Evolutionary conservation across 768 basidiomycete genomes (phyloP).

Genomic region (Leccinellum luteum): DNA sequence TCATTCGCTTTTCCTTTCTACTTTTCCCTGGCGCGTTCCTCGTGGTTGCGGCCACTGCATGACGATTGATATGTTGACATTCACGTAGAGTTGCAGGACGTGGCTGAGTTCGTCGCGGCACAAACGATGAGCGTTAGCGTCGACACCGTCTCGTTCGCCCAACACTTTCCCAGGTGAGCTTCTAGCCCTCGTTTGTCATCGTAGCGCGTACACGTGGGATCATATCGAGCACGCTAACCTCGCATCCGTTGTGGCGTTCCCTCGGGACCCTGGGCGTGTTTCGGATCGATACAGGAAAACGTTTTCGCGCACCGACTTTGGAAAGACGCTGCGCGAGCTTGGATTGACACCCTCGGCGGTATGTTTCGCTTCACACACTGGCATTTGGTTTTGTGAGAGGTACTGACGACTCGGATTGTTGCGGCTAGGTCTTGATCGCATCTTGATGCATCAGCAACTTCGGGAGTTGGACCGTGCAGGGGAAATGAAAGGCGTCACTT

Average conservation of each 20-base stretch:
- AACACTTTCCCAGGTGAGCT: conserved; percentile 82
- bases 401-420: conserved; percentile 6
- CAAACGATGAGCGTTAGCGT: conserved; percentile 69
- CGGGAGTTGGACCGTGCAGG: neutral
- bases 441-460: conserved; percentile 17
- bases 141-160: conserved; percentile 74
- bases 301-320: conserved; percentile 70
- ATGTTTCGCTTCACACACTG: neutral
- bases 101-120: conserved; percentile 83
- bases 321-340: conserved; percentile 76
- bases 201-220: neutral
- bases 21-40: no score
- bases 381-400: no score
- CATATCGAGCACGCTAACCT: neutral
- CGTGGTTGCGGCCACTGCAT: neutral
- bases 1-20: no score
- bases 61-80: neutral
- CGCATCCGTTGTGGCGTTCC: neutral
- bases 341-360: conserved; percentile 89
- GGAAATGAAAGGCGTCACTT: neutral
- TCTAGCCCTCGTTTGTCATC: neutral
- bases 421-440: conserved; percentile 53
- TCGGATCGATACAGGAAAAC: conserved; percentile 47
- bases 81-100: conserved; percentile 69
- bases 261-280: neutral